A percentile compares a stretch with the other conserved stretches of the same genome.
Evolutionary conservation across 352 stramenopile species (phyloP).

Genomic region (Phytopythium sindhum): DNA sequence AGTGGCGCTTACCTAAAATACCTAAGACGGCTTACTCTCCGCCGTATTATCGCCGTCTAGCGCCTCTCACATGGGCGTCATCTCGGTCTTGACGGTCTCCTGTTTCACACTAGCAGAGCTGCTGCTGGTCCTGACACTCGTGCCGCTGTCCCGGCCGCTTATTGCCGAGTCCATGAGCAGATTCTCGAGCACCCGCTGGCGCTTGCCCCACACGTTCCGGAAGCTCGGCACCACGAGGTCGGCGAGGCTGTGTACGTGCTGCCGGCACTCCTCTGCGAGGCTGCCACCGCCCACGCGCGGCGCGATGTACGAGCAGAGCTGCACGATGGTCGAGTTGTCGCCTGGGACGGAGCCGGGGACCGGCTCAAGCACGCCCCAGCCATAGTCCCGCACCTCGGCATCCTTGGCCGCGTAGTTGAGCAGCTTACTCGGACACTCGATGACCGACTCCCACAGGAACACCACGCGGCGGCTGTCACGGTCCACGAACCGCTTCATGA

Average conservation of each 20-base stretch:
- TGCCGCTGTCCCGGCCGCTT: neutral
- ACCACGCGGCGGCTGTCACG: slow-evolving; percentile 28
- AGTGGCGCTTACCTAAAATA: neutral
- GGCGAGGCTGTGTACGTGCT: slow-evolving; percentile 42
- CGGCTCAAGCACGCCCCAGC: slow-evolving; percentile 44
- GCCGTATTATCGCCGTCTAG: neutral
- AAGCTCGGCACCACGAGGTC: slow-evolving; percentile 43
- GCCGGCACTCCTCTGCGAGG: slow-evolving; percentile 27
- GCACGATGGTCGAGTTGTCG: slow-evolving; percentile 43
- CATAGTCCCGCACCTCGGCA: slow-evolving; percentile 43
- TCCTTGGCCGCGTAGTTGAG: slow-evolving; percentile 23
- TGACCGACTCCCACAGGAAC: slow-evolving; percentile 51
- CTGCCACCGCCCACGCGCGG: slow-evolving; percentile 26
- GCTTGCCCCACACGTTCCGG: slow-evolving; percentile 39
- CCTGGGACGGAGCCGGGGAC: slow-evolving; percentile 17
- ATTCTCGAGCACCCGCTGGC: slow-evolving; percentile 47
- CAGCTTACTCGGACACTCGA: slow-evolving; percentile 28
- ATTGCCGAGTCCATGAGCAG: slow-evolving; percentile 45
- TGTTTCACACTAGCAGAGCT: neutral
- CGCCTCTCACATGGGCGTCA: slow-evolving; percentile 11
- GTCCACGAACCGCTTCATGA: slow-evolving; percentile 40
- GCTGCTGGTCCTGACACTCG: neutral
- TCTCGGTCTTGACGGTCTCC: slow-evolving; percentile 1
- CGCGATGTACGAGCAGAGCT: slow-evolving; percentile 53
- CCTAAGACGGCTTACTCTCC: neutral